phyloP scores from a whole-genome alignment of 352 stramenopile genomes.

The Pythium folliculosum region DNA sequence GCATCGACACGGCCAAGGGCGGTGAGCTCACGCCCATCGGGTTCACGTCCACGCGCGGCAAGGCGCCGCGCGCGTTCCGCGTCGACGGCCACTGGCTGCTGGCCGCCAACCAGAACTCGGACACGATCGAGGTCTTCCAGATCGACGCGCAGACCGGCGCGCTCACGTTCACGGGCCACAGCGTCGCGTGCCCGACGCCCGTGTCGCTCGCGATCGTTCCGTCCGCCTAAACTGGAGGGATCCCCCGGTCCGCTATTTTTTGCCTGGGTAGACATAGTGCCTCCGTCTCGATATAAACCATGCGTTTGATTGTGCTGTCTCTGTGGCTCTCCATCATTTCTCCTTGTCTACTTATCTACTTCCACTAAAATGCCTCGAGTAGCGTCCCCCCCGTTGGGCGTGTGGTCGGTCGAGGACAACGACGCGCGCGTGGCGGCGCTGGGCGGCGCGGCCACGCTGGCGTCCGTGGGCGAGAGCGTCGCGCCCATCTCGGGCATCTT shows the following conservation, averaged over 20 bases:
- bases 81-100: conserved; percentile 36
- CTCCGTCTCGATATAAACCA: no score
- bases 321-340: neutral
- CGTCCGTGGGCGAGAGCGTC: conserved; percentile 17
- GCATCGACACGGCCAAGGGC: conserved; percentile 30
- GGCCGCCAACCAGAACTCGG: conserved; percentile 52
- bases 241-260: conserved; percentile 16
- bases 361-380: conserved; percentile 7
- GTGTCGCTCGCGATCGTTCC: conserved; percentile 37
- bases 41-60: conserved; percentile 36
- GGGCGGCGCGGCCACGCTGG: conserved; percentile 19
- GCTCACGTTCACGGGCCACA: conserved; percentile 37
- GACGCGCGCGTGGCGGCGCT: conserved; percentile 30
- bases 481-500: conserved; percentile 38
- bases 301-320: neutral
- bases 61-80: conserved; percentile 39
- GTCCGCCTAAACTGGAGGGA: conserved; percentile 3
- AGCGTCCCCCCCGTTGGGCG: conserved; percentile 13
- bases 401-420: conserved; percentile 62
- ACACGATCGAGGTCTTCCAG: conserved; percentile 48
- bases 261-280: neutral
- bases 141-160: conserved; percentile 37
- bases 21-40: conserved; percentile 27
- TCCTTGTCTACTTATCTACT: neutral
- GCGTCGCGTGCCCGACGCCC: conserved; percentile 36